Base-by-base conservation (phyloP, 352 stramenopile genomes). In the Phytophthora megakarya region DNA sequence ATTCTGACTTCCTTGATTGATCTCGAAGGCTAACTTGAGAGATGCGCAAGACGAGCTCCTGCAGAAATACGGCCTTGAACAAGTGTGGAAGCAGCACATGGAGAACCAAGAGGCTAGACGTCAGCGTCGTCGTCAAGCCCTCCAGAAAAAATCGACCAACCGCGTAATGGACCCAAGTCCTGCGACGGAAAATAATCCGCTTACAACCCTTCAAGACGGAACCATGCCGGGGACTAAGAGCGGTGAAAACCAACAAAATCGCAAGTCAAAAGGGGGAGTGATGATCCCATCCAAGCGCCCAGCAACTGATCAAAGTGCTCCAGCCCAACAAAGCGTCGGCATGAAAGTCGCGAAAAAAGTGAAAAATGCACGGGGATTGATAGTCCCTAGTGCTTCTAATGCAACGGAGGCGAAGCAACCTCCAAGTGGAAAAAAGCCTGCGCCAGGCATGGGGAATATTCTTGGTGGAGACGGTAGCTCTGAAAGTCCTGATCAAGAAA, bases 11-110 rank as follows among this genome's bases (percentile, higher is more conserved):
- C 12, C 15, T 19, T 28, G 30, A 15, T 35, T 62, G 32, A 33
- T 32, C 13, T 43, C 35, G 30, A 26, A 75, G 77, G 51, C 70
- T 38, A 74, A 72, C 25, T 51, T 87, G 6, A 35, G 73, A 22
- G 77, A 88, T 26, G 81, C 83, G 7, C 67, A 86, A 26, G 76
- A 89, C 5, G 74, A 90, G 37, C 58, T 92, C 16, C 67, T 74
- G 55, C 79, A 89, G 56, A 69, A 72, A 26, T 87, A 73, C 26
- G 81, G 76, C 0, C 32, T 92, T 23, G 76, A 89, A 35, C 65
- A 65, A n/a, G 67, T 61, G 45, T 90, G 72, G 72, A 71, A 84
- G 56, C 75, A 90, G 50, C 63, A 80, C 12, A 46, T 79, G 39
- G 54, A 79, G 26, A 70, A 76, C 5, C 43, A 76, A 38, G 66